A percentile compares a stretch with the other conserved stretches of the same genome.
Evolutionary conservation across 345 rosid species (phyloP).

Genomic region (Carallia pectinifolia): DNA sequence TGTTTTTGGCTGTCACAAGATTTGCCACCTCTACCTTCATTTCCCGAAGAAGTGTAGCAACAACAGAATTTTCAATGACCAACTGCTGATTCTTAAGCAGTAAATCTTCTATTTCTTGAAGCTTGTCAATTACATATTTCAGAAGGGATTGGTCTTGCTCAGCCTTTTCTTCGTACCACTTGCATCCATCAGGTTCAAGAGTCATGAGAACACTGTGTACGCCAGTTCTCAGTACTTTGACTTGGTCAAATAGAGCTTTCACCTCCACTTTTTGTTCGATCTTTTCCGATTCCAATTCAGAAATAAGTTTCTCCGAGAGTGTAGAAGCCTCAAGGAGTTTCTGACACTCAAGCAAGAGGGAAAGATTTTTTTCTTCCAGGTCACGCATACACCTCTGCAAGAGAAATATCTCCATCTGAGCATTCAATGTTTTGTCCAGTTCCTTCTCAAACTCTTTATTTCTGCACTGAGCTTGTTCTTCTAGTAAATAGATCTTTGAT

Average conservation of each 20-base stretch:
- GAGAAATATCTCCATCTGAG: slow-evolving; percentile 64
- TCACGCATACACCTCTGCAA: slow-evolving; percentile 63
- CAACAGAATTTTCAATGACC: slow-evolving; percentile 57
- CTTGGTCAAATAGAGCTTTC: slow-evolving; percentile 48
- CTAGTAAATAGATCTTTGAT: slow-evolving; percentile 50
- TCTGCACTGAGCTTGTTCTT: slow-evolving; percentile 51
- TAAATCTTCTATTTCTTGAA: slow-evolving; percentile 53
- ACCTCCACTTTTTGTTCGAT: slow-evolving; percentile 48
- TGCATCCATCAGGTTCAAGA: slow-evolving; percentile 41
- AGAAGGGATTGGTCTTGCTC: slow-evolving; percentile 44
- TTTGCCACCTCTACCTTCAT: slow-evolving; percentile 54
- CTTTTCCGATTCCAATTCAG: slow-evolving; percentile 54
- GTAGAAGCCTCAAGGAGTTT: slow-evolving; percentile 55
- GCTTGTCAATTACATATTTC: slow-evolving; percentile 39
- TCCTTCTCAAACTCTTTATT: slow-evolving; percentile 65
- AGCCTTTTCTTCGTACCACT: slow-evolving; percentile 32
- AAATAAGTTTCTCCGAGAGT: slow-evolving; percentile 57
- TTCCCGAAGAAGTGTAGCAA: slow-evolving; percentile 57
- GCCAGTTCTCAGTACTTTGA: slow-evolving; percentile 49
- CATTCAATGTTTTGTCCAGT: slow-evolving; percentile 53
- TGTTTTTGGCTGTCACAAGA: slow-evolving; percentile 45
- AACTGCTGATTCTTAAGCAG: slow-evolving; percentile 49
- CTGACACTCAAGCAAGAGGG: slow-evolving; percentile 52
- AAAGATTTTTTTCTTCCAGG: slow-evolving; percentile 56
- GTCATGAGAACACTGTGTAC: slow-evolving; percentile 48